Percentiles rank a stretch among this genome's conserved stretches.
These are phyloP conservation scores for Pluteus cervinus DNA, from an alignment of 768 basidiomycete genomes.

Conservation along the genomic window DNA sequence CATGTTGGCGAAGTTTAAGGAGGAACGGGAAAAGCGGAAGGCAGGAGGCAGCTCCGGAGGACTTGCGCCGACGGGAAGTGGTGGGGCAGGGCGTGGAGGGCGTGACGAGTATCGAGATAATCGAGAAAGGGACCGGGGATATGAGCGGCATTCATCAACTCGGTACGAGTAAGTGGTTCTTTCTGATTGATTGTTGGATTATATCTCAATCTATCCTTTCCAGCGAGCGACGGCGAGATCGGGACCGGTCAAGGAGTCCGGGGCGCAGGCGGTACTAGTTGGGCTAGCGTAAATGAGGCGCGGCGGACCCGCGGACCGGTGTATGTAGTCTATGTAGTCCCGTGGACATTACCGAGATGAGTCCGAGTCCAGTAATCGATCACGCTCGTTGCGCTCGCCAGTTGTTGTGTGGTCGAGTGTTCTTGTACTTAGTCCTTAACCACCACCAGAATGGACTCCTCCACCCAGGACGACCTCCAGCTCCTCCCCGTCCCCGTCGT, in stretches of 20 bases:
- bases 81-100: constrained; percentile 34
- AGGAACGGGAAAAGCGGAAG: constrained; percentile 82
- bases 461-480: too few species aligned
- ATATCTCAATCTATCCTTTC: constrained; percentile 15
- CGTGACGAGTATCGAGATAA: constrained; percentile 64
- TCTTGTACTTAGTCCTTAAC: too few species aligned
- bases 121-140: constrained; percentile 57
- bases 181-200: constrained; percentile 19
- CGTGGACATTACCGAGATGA: too few species aligned
- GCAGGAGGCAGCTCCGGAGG: constrained; percentile 29
- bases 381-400: too few species aligned
- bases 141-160: constrained; percentile 61
- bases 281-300: too few species aligned
- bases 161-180: constrained; percentile 64
- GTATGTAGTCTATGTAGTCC: too few species aligned
- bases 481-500: too few species aligned
- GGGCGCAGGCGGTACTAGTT: constrained; percentile 54
- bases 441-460: too few species aligned
- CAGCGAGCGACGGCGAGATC: constrained; percentile 66
- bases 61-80: constrained; percentile 32
- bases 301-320: too few species aligned
- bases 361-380: too few species aligned
- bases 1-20: constrained; percentile 86
- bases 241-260: constrained; percentile 71
- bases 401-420: too few species aligned